Percentiles rank a stretch among this genome's conserved stretches.
phyloP scores from a whole-genome alignment of 108 stramenopile species.

The Cylindrotheca closterium region DNA sequence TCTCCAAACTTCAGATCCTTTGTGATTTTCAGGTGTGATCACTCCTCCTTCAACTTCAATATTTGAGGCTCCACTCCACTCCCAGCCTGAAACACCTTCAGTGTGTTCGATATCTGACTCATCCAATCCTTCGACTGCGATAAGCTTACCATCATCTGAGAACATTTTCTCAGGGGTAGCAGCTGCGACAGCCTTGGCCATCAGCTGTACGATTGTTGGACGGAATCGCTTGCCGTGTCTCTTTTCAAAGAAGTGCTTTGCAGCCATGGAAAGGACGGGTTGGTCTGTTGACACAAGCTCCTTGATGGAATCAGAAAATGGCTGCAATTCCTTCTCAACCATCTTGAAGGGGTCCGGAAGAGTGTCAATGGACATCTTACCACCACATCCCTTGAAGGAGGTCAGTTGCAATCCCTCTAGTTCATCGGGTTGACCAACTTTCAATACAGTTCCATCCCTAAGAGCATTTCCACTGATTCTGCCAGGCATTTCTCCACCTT shows the following conservation, averaged over 20 bases:
- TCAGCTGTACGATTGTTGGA: constrained; percentile 92
- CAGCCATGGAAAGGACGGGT: constrained; percentile 96
- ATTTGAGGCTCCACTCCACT: constrained; percentile 77
- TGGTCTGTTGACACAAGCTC: constrained; percentile 96
- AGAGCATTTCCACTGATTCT: constrained; percentile 66
- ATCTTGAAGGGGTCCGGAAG: constrained; percentile 87
- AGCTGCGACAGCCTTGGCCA: constrained; percentile 87
- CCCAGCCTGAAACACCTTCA: constrained; percentile 48
- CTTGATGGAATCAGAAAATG: constrained; percentile 93
- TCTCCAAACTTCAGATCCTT: constrained; percentile 83
- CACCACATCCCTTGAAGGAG: constrained; percentile 58
- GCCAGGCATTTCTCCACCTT: constrained; percentile 68
- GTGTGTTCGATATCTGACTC: constrained; percentile 24
- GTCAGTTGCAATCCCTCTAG: constrained; percentile 55
- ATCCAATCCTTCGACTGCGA: constrained; percentile 11
- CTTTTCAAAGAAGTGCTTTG: constrained; percentile 97
- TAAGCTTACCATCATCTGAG: constrained; percentile 7
- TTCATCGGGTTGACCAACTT: constrained; percentile 53
- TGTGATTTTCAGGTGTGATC: constrained; percentile 70
- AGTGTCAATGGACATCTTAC: constrained; percentile 58
- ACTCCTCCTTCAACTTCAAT: constrained; percentile 65
- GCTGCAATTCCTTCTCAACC: constrained; percentile 90
- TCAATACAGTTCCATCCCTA: constrained; percentile 54
- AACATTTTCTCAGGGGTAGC: constrained; percentile 52
- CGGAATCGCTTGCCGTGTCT: constrained; percentile 95